These are phyloP conservation scores for Sporothrix brasiliensis DNA, from an alignment of 2,329 filamentous ascomycete species.

Conservation along the genomic window DNA sequence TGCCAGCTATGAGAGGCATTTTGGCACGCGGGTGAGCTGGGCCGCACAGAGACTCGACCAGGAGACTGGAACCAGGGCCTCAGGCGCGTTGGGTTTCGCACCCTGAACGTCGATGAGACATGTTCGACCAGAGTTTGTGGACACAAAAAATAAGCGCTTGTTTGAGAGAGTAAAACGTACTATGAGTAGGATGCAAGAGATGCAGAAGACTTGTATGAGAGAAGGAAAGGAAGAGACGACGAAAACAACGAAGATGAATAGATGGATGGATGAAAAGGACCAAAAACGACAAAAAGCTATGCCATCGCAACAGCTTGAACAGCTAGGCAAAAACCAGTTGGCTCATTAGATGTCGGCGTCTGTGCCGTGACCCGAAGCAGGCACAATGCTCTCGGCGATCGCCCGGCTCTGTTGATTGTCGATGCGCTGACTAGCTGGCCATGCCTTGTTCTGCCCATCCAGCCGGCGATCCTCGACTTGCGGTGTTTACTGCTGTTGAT, in stretches of 20 bases:
- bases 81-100: conserved; percentile 47
- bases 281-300: not conserved
- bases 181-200: not conserved
- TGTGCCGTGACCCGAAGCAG: not conserved
- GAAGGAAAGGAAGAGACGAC: not conserved
- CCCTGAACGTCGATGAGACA: conserved; percentile 43
- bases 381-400: not conserved
- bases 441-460: conserved; percentile 11
- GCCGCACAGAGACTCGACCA: conserved; percentile 19
- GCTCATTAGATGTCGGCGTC: not conserved
- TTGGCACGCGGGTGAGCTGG: not conserved
- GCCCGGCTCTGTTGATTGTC: conserved; percentile 9
- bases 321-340: not conserved
- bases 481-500: not conserved
- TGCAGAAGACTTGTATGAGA: not conserved
- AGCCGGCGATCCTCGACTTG: conserved; percentile 2
- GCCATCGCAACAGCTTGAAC: not conserved
- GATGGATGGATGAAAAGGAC: not conserved
- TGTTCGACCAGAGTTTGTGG: conserved; percentile 30
- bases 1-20: not conserved
- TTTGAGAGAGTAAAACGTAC: not conserved
- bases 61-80: conserved; percentile 37
- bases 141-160: conserved; percentile 16
- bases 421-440: conserved; percentile 6
- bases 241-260: not conserved